Evolutionary conservation across 2,329 filamentous ascomycete genomes (phyloP).

Genomic region (Zymoseptoria ardabiliae): DNA sequence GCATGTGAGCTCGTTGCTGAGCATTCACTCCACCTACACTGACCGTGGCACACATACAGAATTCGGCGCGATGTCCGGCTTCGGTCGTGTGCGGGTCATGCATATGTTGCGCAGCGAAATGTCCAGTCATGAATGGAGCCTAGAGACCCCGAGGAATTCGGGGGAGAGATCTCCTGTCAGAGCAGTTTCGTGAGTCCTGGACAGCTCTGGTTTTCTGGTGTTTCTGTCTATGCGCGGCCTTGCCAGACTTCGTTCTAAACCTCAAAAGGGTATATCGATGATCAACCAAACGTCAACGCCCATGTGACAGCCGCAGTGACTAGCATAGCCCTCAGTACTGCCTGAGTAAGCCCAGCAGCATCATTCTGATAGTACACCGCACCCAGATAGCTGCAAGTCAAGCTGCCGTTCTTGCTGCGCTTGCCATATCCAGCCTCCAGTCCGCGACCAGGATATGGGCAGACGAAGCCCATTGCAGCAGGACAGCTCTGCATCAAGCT

Average conservation of each 20-base stretch:
- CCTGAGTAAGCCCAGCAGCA: conserved; percentile 1
- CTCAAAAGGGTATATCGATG: background rate
- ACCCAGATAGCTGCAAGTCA: conserved; percentile 31
- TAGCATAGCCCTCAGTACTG: background rate
- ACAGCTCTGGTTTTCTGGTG: no score
- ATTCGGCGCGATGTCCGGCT: no score
- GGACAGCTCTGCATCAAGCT: conserved; percentile 80
- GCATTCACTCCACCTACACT: background rate
- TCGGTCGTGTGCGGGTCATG: no score
- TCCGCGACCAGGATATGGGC: conserved; percentile 50
- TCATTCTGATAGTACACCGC: conserved; percentile 29
- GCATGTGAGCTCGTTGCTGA: background rate
- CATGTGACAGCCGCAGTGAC: background rate
- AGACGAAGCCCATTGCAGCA: conserved; percentile 64
- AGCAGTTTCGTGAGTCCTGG: no score
- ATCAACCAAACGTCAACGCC: background rate
- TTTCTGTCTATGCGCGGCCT: background rate
- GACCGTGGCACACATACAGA: no score
- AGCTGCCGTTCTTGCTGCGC: conserved; percentile 13
- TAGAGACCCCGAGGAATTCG: no score
- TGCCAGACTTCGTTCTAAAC: background rate
- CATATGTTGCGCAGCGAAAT: no score
- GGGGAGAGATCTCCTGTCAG: no score
- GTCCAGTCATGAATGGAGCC: no score
- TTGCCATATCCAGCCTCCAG: conserved; percentile 47